Base-by-base conservation (phyloP, 1,284 basidiomycete genomes). In the Inonotus obliquus region DNA sequence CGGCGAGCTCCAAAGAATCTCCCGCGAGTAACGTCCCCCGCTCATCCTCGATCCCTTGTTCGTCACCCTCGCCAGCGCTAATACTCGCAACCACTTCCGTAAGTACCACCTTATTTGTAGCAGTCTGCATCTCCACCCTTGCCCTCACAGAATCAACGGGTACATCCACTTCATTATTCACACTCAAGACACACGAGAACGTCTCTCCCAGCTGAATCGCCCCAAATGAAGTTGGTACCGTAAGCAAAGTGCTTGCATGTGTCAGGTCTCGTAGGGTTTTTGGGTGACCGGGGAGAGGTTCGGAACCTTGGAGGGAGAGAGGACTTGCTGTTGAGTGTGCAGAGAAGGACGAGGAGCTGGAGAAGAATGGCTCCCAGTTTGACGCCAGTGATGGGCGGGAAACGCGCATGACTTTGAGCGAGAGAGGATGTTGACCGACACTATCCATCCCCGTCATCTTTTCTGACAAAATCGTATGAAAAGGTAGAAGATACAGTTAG, bases 291-390 rank as follows among this genome's bases (percentile, higher is more conserved):
- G 80, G 76, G 19, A 92, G 77, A 1, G 89, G 89, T 2, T 77
- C 72, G 57, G 79, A 80, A 7, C 87, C 87, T 73, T 92, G 89
- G 0, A 92, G 77, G 14, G 90, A 92, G n/a, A 86, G 76, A 7
- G 91, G 80, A 3, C 87, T 87, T 10, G 85, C 82, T 21, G 89
- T 87, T 0, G 91, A 90, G 67, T 87, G 87, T 2, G 85, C 83
- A 9, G 88, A 90, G 69, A 90, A 87, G 2, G 87, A 84, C 3
- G 87, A 83, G 1, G 90, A 91, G 64, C 83, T 89, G 1, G 89
- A 91, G 73, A 90, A 92, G 73, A 91, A 92, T 17, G 90, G 91
- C 65, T 91, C 84, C 87, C 90, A 91, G 72, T 86, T 81, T 65
- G 79, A 81, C 1, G 86, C 84, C 41, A 92, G 72, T 54, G 86